phyloP scores from a whole-genome alignment of 1,139 yeast species.

The Suhomyces chickasaworum region DNA sequence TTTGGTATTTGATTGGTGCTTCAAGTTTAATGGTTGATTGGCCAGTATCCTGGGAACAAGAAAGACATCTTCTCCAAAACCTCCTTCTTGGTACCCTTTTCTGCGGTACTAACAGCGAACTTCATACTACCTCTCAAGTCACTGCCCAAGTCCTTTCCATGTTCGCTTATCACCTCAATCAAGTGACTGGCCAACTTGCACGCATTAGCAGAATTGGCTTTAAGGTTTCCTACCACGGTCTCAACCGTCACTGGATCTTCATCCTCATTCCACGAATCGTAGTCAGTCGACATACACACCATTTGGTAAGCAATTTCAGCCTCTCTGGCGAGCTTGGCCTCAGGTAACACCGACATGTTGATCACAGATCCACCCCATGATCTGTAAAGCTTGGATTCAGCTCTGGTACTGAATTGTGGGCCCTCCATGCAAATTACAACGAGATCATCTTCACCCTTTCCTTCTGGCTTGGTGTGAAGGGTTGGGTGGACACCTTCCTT shows the following conservation, averaged over 20 bases:
- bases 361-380: conserved; percentile 93
- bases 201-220: conserved; percentile 87
- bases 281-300: conserved; percentile 98
- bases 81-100: conserved; percentile 73
- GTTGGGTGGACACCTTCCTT: conserved; percentile 31
- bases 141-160: conserved; percentile 61
- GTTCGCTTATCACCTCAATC: conserved; percentile 63
- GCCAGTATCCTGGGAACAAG: conserved; percentile 94
- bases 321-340: conserved; percentile 93
- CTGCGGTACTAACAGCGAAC: conserved; percentile 76
- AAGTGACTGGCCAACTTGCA: conserved; percentile 71
- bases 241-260: conserved; percentile 98
- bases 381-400: conserved; percentile 89
- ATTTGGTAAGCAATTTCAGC: conserved; percentile 96
- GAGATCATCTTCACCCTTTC: conserved; percentile 62
- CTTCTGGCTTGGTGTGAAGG: conserved; percentile 57
- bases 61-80: conserved; percentile 78
- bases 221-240: conserved; percentile 87
- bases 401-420: conserved; percentile 95
- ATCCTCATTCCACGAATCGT: conserved; percentile 95
- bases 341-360: conserved; percentile 96
- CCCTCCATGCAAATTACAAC: conserved; percentile 98
- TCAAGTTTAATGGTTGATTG: conserved; percentile 19
- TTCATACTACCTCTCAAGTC: conserved; percentile 77
- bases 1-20: too few species aligned